Conservation (phyloP, 2,329 filamentous ascomycete species). For the Aspergillus unguis region DNA sequence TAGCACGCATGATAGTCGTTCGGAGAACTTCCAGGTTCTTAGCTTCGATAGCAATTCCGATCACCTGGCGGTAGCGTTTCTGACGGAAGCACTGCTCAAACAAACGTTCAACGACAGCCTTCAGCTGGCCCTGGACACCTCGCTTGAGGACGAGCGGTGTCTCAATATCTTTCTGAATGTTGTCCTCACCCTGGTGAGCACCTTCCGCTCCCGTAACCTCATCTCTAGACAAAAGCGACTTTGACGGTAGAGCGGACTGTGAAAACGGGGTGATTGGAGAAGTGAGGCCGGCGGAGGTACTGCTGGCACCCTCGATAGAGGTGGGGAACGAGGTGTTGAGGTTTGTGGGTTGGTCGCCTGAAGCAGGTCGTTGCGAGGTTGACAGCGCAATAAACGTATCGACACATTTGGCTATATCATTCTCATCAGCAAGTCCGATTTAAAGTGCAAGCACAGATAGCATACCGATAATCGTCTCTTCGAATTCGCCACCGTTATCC, state of each 20-base stretch:
- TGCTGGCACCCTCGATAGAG: conserved; percentile 62
- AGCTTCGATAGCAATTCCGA: conserved; percentile 93
- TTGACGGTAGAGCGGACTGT: conserved; percentile 86
- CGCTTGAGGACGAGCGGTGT: conserved; percentile 65
- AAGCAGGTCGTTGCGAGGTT: conserved; percentile 54
- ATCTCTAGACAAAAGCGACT: conserved; percentile 86
- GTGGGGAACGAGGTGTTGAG: conserved; percentile 76
- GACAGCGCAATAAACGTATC: conserved; percentile 92
- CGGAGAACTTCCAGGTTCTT: conserved; percentile 85
- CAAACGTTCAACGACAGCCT: conserved; percentile 78
- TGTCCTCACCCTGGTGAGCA: conserved; percentile 54
- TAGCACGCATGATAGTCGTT: conserved; percentile 83
- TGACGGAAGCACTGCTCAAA: conserved; percentile 86
- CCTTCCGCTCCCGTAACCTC: conserved; percentile 61
- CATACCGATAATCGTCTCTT: conserved; percentile 91
- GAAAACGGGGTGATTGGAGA: conserved; percentile 95
- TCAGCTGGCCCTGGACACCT: conserved; percentile 73
- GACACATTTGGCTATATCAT: conserved; percentile 72
- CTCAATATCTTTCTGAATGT: conserved; percentile 53
- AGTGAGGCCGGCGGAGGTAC: conserved; percentile 63
- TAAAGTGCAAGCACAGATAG: conserved; percentile 9
- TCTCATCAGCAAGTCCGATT: conserved; percentile 8
- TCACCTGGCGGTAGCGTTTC: conserved; percentile 88
- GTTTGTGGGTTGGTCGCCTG: conserved; percentile 58
- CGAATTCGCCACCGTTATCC: conserved; percentile 86